Conservation (phyloP, 176 grass and related monocot species). For the Leersia perrieri region DNA sequence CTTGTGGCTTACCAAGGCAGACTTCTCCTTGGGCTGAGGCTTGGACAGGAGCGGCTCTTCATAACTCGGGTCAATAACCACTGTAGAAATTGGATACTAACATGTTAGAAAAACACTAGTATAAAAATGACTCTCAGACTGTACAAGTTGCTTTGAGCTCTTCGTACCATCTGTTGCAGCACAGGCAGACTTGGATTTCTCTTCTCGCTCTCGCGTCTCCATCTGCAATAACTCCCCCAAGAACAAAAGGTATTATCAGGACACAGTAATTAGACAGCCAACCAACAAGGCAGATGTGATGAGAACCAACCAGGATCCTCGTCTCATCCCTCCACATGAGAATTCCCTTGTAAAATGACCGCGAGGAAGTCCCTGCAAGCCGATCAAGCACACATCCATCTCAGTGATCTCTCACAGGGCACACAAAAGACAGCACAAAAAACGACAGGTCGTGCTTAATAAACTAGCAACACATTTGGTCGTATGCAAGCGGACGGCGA, state of each 20-base stretch:
- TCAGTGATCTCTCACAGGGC: background rate
- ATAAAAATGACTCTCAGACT: background rate
- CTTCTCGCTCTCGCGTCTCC: slow-evolving; percentile 58
- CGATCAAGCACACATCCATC: background rate
- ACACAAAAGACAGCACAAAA: background rate
- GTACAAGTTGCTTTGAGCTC: background rate
- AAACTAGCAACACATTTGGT: background rate
- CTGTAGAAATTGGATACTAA: slow-evolving; percentile 28
- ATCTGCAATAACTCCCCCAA: slow-evolving; percentile 41
- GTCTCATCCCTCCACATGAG: slow-evolving; percentile 95
- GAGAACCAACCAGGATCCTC: slow-evolving; percentile 63
- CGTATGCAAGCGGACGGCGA: background rate
- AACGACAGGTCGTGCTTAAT: background rate
- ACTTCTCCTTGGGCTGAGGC: slow-evolving; percentile 48
- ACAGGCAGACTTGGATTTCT: slow-evolving; percentile 33
- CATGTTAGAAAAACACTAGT: slow-evolving; percentile 1
- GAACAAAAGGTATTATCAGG: background rate
- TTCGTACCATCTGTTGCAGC: slow-evolving; percentile 21
- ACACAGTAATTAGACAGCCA: background rate
- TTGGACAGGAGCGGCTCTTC: slow-evolving; percentile 64
- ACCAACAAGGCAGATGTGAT: background rate
- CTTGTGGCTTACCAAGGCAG: slow-evolving; percentile 51
- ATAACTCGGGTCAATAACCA: slow-evolving; percentile 48
- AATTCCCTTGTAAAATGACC: slow-evolving; percentile 88
- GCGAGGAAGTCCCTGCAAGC: slow-evolving; percentile 78